Base-by-base conservation (phyloP, 176 grass and related monocot genomes). In the Oryza longistaminata region DNA sequence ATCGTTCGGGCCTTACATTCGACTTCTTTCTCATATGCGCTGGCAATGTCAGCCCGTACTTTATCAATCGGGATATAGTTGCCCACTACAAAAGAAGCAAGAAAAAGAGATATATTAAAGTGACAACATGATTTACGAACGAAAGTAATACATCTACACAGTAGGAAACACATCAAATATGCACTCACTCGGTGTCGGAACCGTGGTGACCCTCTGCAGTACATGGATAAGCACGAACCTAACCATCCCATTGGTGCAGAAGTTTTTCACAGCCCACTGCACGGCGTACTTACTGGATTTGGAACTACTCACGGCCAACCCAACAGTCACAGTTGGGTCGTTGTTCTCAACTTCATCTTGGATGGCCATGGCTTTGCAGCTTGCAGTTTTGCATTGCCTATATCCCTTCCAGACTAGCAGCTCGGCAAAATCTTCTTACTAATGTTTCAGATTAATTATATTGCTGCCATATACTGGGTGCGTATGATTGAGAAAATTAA, bases 251-350 rank as follows among this genome's bases (percentile, higher is more conserved):
- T 68, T 40, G 10, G 46, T 2, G 22, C 58, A 48, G 1, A 90
- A 84, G 67, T 80, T 91, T 80, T 87, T 66, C 64, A 90, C 66
- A 83, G 89, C 85, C 89, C 89, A 90, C 80, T 46, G 42, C 80
- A 87, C 55, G n/a, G 70, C 46, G 24, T 74, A 64, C 82, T 87
- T 84, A 70, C 75, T 84, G 70, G 64, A 87, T 73, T 83, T 80
- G 64, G 73, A 83, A 70, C 75, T 60, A 40, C 64, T 76, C 46
- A 87, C 49, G 14, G 84, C 80, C 39, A 90, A 67, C 25, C 84
- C 89, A 75, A 91, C 72, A 61, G 66, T 84, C 17, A 80, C 68
- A 67, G 17, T 29, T n/a, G 68, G 72, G 74, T 78, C 17, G 22
- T 37, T 64, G 13, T 2, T 48, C 52, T 80, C 9, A 22, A 49